A percentile compares a stretch with the other conserved stretches of the same genome.
phyloP scores from a whole-genome alignment of 129 eudicot species.

The Escallonia herrerae region DNA sequence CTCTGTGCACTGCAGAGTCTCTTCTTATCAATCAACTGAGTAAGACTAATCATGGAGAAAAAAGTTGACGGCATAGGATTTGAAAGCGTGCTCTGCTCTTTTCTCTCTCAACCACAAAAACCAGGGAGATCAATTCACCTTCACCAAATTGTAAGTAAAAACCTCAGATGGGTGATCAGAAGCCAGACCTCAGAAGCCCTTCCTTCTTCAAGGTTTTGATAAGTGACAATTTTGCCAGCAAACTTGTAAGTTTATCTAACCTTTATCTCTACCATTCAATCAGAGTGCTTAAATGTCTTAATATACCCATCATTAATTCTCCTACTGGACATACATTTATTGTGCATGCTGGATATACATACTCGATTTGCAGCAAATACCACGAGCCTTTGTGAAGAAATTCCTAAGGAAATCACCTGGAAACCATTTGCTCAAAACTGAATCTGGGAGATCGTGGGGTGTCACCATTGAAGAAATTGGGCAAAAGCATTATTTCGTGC shows the following conservation, averaged over 20 bases:
- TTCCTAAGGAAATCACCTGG: background rate
- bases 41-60: no score
- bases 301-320: no score
- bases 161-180: background rate
- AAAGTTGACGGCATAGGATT: no score
- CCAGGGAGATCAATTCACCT: no score
- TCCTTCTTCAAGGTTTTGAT: constrained; percentile 16
- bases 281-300: no score
- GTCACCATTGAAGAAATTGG: constrained; percentile 1
- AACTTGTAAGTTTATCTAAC: background rate
- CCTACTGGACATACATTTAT: no score
- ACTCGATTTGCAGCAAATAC: constrained; percentile 11
- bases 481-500: background rate
- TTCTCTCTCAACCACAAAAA: no score
- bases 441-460: constrained; percentile 1
- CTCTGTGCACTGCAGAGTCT: no score
- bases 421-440: background rate
- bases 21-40: no score
- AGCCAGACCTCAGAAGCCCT: background rate
- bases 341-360: background rate
- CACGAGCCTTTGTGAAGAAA: constrained; percentile 13
- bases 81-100: no score
- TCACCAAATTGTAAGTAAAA: no score
- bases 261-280: no score
- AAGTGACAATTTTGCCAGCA: background rate